Percentiles rank a stretch among this genome's conserved stretches.
These are phyloP conservation scores for Fragaria nilgerrensis DNA, from an alignment of 306 rosid genomes.

Conservation along the genomic window DNA sequence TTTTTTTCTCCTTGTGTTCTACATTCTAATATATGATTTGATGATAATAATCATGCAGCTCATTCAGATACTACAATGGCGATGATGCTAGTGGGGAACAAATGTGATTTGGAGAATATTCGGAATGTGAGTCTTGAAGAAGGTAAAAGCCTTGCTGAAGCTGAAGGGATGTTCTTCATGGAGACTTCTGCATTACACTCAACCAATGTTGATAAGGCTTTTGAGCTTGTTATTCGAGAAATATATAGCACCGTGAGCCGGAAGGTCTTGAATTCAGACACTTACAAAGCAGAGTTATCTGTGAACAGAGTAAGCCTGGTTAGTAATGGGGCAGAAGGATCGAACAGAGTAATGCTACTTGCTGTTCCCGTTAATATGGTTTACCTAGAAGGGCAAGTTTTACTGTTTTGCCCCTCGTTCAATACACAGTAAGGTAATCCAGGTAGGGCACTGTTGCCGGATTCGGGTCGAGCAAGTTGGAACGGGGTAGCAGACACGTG, in stretches of 20 bases:
- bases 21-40: slow-evolving; percentile 10
- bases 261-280: slow-evolving; percentile 85
- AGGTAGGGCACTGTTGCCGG: too few relatives aligned
- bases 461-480: too few relatives aligned
- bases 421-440: too few relatives aligned
- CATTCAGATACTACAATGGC: slow-evolving; percentile 91
- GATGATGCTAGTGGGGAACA: slow-evolving; percentile 91
- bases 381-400: too few relatives aligned
- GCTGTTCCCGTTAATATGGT: slow-evolving; percentile 70
- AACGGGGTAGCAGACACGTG: too few relatives aligned
- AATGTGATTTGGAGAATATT: slow-evolving; percentile 76
- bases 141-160: slow-evolving; percentile 85
- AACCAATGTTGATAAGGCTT: slow-evolving; percentile 77
- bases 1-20: neutral
- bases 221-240: slow-evolving; percentile 82
- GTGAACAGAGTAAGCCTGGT: slow-evolving; percentile 89
- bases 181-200: slow-evolving; percentile 93
- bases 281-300: slow-evolving; percentile 90
- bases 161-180: slow-evolving; percentile 92
- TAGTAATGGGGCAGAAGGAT: slow-evolving; percentile 45
- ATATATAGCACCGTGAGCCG: slow-evolving; percentile 89
- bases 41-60: slow-evolving; percentile 52
- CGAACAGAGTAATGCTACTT: slow-evolving; percentile 70
- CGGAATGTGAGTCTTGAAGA: slow-evolving; percentile 81
- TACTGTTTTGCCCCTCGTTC: too few relatives aligned